phyloP scores from a whole-genome alignment of 495 filamentous ascomycete genomes.

The Friedmanniomyces simplex region DNA sequence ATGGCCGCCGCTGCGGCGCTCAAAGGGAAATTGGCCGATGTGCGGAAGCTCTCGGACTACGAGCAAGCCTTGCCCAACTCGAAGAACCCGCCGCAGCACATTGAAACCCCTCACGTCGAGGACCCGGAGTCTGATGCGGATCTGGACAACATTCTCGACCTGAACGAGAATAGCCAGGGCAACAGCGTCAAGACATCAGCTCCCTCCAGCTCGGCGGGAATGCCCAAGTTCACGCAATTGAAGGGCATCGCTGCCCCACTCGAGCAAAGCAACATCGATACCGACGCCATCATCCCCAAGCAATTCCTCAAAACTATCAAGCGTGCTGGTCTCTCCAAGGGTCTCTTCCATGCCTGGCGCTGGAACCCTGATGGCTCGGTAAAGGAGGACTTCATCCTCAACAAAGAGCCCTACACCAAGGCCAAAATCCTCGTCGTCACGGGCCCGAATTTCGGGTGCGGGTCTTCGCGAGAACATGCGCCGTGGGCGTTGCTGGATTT shows the following conservation, averaged over 20 bases:
- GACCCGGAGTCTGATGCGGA: slow-evolving; percentile 67
- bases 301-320: slow-evolving; percentile 99
- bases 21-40: slow-evolving; percentile 80
- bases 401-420: slow-evolving; percentile 74
- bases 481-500: slow-evolving; percentile 97
- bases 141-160: slow-evolving; percentile 65
- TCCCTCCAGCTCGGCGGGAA: slow-evolving; percentile 48
- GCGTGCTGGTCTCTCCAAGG: slow-evolving; percentile 80
- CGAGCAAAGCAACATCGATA: slow-evolving; percentile 85
- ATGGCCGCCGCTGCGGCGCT: slow-evolving; percentile 87
- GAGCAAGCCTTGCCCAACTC: slow-evolving; percentile 16
- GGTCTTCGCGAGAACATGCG: slow-evolving; percentile 86
- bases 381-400: slow-evolving; percentile 76
- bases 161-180: slow-evolving; percentile 59
- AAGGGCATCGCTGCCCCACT: slow-evolving; percentile 84
- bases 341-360: slow-evolving; percentile 77
- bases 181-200: slow-evolving; percentile 43
- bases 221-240: slow-evolving; percentile 70
- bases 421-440: slow-evolving; percentile 91
- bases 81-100: slow-evolving; percentile 46
- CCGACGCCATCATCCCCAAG: slow-evolving; percentile 97
- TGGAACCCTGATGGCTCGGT: slow-evolving; percentile 62
- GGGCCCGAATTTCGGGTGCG: slow-evolving; percentile 92
- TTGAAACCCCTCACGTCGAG: slow-evolving; percentile 52
- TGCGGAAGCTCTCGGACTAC: slow-evolving; percentile 57